Percentiles rank a stretch among this genome's conserved stretches.
Evolutionary conservation across 768 basidiomycete species (phyloP).

Genomic region (Mycena belliarum): DNA sequence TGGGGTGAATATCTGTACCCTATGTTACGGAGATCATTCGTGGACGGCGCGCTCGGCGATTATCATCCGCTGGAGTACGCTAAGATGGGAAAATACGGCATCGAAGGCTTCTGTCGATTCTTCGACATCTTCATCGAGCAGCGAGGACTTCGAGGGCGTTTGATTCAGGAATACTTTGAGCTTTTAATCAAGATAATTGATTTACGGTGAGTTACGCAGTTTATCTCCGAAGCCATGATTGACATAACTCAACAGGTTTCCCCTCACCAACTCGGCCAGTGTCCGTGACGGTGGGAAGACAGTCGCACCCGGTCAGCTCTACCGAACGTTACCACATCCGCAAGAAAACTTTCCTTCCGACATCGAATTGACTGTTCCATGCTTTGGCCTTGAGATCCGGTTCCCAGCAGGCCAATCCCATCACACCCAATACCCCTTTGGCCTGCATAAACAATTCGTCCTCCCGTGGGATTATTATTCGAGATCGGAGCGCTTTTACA

Average conservation of each 20-base stretch:
- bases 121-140: background rate
- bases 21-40: too few species aligned
- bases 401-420: background rate
- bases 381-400: background rate
- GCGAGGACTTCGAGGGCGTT: too few species aligned
- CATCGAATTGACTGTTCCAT: background rate
- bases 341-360: background rate
- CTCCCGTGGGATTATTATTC: conserved; percentile 6
- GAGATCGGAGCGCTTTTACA: background rate
- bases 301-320: background rate
- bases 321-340: background rate
- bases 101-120: background rate
- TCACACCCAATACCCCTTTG: conserved; percentile 4
- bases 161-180: too few species aligned
- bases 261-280: too few species aligned
- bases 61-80: too few species aligned
- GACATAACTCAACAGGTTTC: too few species aligned
- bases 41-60: too few species aligned
- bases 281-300: background rate
- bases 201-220: too few species aligned
- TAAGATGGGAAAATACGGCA: background rate
- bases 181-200: too few species aligned
- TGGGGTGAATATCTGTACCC: too few species aligned
- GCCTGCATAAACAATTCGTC: background rate
- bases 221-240: too few species aligned